Evolutionary conservation across 225 moss, liverwort and hornwort genomes (phyloP).

Genomic region (Neckera pumila): DNA sequence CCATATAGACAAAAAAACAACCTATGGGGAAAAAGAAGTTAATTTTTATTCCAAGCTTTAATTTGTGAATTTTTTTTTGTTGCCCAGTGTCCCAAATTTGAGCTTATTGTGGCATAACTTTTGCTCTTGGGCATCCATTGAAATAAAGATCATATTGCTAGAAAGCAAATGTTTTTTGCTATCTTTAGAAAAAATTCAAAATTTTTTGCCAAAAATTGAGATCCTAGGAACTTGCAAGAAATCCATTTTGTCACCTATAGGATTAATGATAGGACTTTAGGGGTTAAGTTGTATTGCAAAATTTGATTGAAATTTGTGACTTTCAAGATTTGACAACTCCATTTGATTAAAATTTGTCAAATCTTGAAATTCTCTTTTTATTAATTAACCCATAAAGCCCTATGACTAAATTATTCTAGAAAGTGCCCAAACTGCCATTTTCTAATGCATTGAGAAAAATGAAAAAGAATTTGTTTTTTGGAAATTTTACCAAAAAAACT

Average conservation of each 20-base stretch:
- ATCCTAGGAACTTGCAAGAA: accelerated
- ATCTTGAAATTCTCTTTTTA: not conserved
- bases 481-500: not conserved
- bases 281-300: not conserved
- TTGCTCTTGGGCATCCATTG: accelerated
- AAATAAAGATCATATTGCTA: not conserved
- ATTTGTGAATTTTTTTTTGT: not conserved
- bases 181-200: not conserved
- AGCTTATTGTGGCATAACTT: not conserved
- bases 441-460: not conserved
- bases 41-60: not conserved
- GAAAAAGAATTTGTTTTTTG: not conserved
- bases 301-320: not conserved
- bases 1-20: not conserved
- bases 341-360: too few relatives aligned
- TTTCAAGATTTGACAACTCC: too few relatives aligned
- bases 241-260: accelerated
- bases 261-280: not conserved
- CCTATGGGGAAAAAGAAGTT: not conserved
- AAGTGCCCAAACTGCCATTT: not conserved
- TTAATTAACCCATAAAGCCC: not conserved
- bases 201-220: accelerated
- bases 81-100: accelerated
- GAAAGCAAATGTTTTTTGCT: accelerated
- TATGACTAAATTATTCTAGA: not conserved